Base-by-base conservation (phyloP, 1,284 basidiomycete species). In the Trichosporon asahii region DNA sequence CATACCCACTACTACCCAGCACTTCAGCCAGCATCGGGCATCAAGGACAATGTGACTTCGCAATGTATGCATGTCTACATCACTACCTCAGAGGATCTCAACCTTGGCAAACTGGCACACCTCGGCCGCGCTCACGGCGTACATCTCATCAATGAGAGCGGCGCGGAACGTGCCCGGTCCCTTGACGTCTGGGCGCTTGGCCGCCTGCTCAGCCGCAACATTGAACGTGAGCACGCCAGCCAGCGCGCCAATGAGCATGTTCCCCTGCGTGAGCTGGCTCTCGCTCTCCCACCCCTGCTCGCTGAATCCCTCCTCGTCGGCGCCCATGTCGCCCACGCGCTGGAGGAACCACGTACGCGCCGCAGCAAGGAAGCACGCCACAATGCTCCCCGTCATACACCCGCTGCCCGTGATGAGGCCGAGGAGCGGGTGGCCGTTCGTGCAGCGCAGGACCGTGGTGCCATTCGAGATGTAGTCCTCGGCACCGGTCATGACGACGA, bases 381-480 rank as follows among this genome's bases (percentile, higher is more conserved):
- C 74, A 2, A 81, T 66, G 0, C 80, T 77, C 53, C 82, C 95
- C 3, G 91, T 88, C 80, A 96, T 90, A 79, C 95, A 98, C 1
- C 95, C 95, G 25, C 90, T 91, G 0, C 94, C 95, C 0, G 95
- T 97, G 73, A 97, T 94, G 40, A 88, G 85, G 0, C 90, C 90
- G 6, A 97, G 88, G 79, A 92, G 84, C 12, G 86, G 84, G 75
- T 93, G 87, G 0, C 96, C 95, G 77, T 98, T 98, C 0, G 85
- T 84, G 5, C 93, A 84, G 27, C 87, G 86, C 31, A 94, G 85
- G 2, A 92, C 90, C 3, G 84, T 85, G 4, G 84, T 77, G 1
- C 95, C 95, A 78, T 98, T 92, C 0, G 93, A 94, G 63, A 98
- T 85, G 82, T 92, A 98, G 82, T 98, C 95, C 0, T 83, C 86